Conservation (phyloP, 1,139 yeast species). For the Meyerozyma smithsonii region DNA sequence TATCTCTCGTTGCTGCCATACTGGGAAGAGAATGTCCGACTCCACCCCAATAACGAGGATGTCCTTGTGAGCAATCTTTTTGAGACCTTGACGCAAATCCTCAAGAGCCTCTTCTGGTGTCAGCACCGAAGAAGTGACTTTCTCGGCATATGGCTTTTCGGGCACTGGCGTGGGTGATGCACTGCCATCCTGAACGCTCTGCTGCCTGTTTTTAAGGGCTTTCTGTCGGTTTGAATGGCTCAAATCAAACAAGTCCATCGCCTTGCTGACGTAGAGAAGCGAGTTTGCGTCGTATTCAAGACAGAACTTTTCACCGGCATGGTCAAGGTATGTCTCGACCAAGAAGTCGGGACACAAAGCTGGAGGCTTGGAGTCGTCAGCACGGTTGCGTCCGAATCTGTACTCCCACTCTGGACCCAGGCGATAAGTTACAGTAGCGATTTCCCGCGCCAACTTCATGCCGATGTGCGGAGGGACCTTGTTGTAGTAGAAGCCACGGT, state of each 20-base stretch:
- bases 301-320: slow-evolving; percentile 92
- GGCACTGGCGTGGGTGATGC: slow-evolving; percentile 38
- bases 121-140: slow-evolving; percentile 26
- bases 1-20: slow-evolving; percentile 89
- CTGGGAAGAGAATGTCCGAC: slow-evolving; percentile 86
- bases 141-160: slow-evolving; percentile 52
- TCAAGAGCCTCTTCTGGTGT: slow-evolving; percentile 50
- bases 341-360: slow-evolving; percentile 90
- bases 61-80: slow-evolving; percentile 56
- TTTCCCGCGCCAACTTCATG: slow-evolving; percentile 89
- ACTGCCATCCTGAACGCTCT: slow-evolving; percentile 22
- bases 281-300: slow-evolving; percentile 90
- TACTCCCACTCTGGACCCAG: slow-evolving; percentile 98
- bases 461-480: slow-evolving; percentile 87
- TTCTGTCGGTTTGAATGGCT: slow-evolving; percentile 46
- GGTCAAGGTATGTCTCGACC: slow-evolving; percentile 89
- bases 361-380: slow-evolving; percentile 74
- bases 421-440: slow-evolving; percentile 89
- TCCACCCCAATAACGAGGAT: slow-evolving; percentile 85
- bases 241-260: slow-evolving; percentile 90
- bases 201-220: slow-evolving; percentile 37
- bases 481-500: slow-evolving; percentile 80
- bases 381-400: slow-evolving; percentile 82
- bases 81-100: slow-evolving; percentile 66
- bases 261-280: slow-evolving; percentile 78